Percentiles rank a stretch among this genome's conserved stretches.
phyloP scores from a whole-genome alignment of 345 rosid genomes.

The Bruguiera sexangula region DNA sequence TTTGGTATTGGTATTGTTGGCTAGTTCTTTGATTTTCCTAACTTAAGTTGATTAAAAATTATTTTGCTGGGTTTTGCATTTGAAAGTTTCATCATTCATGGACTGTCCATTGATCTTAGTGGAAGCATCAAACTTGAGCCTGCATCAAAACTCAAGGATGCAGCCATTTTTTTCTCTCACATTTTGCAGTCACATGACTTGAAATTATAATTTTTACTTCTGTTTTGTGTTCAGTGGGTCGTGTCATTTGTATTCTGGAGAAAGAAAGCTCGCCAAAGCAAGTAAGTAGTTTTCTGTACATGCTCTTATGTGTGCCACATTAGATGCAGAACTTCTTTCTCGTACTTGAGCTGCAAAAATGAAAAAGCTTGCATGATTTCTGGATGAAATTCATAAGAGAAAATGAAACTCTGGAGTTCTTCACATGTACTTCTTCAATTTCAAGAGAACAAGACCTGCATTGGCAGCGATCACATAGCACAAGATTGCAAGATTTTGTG shows the following conservation, averaged over 20 bases:
- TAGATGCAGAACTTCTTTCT: background rate
- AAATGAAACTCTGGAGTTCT: background rate
- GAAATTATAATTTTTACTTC: conserved; percentile 1
- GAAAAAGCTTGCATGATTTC: background rate
- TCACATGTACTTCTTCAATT: background rate
- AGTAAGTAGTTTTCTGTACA: conserved; percentile 51
- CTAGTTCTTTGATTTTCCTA: background rate
- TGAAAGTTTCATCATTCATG: background rate
- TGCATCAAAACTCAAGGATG: background rate
- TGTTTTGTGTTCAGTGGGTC: conserved; percentile 61
- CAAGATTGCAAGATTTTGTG: too few species aligned
- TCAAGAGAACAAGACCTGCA: background rate
- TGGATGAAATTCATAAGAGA: background rate
- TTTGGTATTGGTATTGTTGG: too few species aligned
- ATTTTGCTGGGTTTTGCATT: background rate
- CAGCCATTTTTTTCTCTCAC: conserved; percentile 10
- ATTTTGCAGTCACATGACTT: background rate
- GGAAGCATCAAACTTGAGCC: background rate
- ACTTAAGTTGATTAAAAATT: background rate
- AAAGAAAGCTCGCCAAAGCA: conserved; percentile 74
- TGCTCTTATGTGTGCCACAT: background rate
- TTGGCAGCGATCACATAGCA: background rate
- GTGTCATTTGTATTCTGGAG: conserved; percentile 75
- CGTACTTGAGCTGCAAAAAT: background rate
- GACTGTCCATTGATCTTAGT: background rate